These are phyloP conservation scores for Asclepias syriaca DNA, from an alignment of 257 asterid species.

Conservation along the genomic window DNA sequence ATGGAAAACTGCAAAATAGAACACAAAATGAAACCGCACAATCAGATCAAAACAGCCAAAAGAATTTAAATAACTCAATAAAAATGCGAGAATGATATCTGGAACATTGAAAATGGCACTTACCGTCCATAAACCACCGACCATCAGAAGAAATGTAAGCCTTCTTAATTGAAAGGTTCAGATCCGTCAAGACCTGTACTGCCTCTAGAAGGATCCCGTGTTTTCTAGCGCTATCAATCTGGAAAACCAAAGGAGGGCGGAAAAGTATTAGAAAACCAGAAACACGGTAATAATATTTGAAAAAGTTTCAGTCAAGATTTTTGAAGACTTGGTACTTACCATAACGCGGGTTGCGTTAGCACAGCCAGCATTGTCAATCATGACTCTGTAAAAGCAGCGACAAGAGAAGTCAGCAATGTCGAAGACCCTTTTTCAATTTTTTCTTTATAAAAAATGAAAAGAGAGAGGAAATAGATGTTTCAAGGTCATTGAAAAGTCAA, in stretches of 20 bases:
- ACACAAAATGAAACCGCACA: slow-evolving; percentile 28
- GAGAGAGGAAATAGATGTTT: not conserved
- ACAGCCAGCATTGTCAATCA: slow-evolving; percentile 92
- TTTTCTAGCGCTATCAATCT: slow-evolving; percentile 91
- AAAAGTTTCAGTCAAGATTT: not conserved
- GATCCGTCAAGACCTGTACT: slow-evolving; percentile 87
- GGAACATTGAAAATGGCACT: slow-evolving; percentile 19
- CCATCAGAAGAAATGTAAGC: slow-evolving; percentile 96
- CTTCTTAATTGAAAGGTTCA: slow-evolving; percentile 84
- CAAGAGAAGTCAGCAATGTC: slow-evolving; percentile 27
- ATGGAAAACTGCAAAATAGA: slow-evolving; percentile 71
- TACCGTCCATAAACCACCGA: slow-evolving; percentile 99
- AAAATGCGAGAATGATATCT: slow-evolving; percentile 16
- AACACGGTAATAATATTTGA: not conserved
- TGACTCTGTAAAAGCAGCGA: slow-evolving; percentile 57
- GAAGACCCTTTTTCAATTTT: slow-evolving; percentile 9
- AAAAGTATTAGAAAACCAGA: not conserved
- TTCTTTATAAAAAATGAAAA: slow-evolving; percentile 4
- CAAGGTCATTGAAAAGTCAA: slow-evolving; percentile 26
- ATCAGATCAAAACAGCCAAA: slow-evolving; percentile 9
- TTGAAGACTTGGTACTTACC: slow-evolving; percentile 35
- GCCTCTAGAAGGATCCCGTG: slow-evolving; percentile 94
- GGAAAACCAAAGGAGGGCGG: not conserved
- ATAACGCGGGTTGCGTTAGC: slow-evolving; percentile 80
- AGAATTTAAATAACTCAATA: not conserved